A percentile compares a stretch with the other conserved stretches of the same genome.
Evolutionary conservation across 768 basidiomycete species (phyloP).

Genomic region (Boletellus ananiceps): DNA sequence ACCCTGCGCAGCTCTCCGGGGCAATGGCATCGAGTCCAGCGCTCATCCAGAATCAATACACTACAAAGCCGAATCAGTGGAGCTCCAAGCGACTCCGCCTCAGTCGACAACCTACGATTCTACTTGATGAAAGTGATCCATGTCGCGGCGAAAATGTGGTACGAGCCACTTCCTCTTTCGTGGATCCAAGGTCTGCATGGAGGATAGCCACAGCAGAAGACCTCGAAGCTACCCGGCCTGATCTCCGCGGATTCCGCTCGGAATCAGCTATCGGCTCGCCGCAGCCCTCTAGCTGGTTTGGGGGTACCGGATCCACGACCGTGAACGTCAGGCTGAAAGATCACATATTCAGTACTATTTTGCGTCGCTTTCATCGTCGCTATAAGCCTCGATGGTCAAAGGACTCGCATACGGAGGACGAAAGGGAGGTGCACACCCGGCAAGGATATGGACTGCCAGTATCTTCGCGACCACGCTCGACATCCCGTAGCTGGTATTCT

Average conservation of each 20-base stretch:
- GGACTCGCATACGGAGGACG: constrained; percentile 49
- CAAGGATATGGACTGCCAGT: constrained; percentile 31
- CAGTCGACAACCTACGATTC: constrained; percentile 36
- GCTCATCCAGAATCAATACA: constrained; percentile 38
- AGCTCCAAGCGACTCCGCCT: constrained; percentile 38
- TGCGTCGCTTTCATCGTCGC: constrained; percentile 66
- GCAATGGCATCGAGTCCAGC: constrained; percentile 71
- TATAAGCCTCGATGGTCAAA: constrained; percentile 30
- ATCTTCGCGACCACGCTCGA: constrained; percentile 11
- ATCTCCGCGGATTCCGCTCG: constrained; percentile 39
- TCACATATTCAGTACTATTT: constrained; percentile 87
- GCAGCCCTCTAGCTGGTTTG: constrained; percentile 55
- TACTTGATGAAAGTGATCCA: constrained; percentile 38
- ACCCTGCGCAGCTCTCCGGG: constrained; percentile 41
- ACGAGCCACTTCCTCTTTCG: constrained; percentile 27
- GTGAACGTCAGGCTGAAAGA: constrained; percentile 95
- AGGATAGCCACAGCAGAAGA: constrained; percentile 22
- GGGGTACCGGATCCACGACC: constrained; percentile 86
- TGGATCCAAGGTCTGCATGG: constrained; percentile 19
- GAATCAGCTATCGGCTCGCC: constrained; percentile 33
- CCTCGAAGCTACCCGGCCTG: constrained; percentile 25
- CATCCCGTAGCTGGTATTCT: constrained; percentile 11
- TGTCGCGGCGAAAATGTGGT: constrained; percentile 40
- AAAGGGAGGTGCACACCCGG: constrained; percentile 45
- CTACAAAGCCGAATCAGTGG: constrained; percentile 8